Percentiles rank a stretch among this genome's conserved stretches.
Conservation (phyloP, 2,329 filamentous ascomycete genomes). For the Teratosphaeria nubilosa region DNA sequence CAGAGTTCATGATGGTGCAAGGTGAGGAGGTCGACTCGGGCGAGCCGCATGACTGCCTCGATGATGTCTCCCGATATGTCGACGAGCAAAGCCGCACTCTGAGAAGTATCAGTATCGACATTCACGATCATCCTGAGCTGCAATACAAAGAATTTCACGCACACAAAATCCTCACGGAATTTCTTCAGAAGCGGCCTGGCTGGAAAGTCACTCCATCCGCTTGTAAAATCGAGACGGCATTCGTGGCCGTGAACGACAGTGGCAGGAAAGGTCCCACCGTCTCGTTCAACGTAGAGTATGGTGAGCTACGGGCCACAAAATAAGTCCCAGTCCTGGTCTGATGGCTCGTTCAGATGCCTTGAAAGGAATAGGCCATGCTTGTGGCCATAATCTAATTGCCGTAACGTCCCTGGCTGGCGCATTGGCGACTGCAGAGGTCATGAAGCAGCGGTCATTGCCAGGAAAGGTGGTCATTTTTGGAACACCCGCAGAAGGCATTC, state of each 20-base stretch:
- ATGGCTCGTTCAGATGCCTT: constrained; percentile 26
- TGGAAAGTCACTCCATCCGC: constrained; percentile 45
- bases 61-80: constrained; percentile 30
- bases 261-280: constrained; percentile 33
- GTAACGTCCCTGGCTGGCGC: constrained; percentile 29
- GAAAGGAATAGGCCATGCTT: constrained; percentile 34
- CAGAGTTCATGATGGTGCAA: not conserved
- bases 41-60: constrained; percentile 6
- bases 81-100: constrained; percentile 31
- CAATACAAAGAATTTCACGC: constrained; percentile 40
- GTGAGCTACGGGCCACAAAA: not conserved
- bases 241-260: constrained; percentile 41
- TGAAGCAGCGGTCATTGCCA: constrained; percentile 19
- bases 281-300: constrained; percentile 23
- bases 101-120: constrained; percentile 39
- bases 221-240: constrained; percentile 44
- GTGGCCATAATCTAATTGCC: constrained; percentile 38
- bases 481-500: constrained; percentile 35
- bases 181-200: constrained; percentile 30
- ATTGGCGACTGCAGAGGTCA: constrained; percentile 27
- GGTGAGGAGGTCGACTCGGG: not conserved
- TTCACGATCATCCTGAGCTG: constrained; percentile 44
- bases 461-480: constrained; percentile 33
- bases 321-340: not conserved
- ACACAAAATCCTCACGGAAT: constrained; percentile 41